These are phyloP conservation scores for Dipteronia dyeriana DNA, from an alignment of 345 rosid genomes.

Conservation along the genomic window DNA sequence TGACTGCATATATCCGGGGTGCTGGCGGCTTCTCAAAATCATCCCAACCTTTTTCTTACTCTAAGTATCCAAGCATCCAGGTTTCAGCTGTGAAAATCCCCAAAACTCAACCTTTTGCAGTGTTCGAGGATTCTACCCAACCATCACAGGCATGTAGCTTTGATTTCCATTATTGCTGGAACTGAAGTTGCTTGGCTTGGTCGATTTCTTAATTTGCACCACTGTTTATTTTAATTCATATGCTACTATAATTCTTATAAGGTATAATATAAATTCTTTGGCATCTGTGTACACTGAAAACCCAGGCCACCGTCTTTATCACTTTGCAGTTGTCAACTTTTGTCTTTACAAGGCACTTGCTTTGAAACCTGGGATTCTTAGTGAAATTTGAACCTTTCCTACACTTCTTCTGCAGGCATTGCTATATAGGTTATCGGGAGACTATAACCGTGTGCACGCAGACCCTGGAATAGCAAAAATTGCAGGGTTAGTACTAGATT, in stretches of 20 bases:
- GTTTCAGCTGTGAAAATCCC: constrained; percentile 68
- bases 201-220: background rate
- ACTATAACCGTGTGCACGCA: constrained; percentile 90
- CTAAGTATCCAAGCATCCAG: constrained; percentile 62
- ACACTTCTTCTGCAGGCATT: constrained; percentile 65
- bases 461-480: constrained; percentile 69
- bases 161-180: constrained; percentile 10
- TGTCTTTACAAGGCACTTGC: background rate
- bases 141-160: constrained; percentile 74
- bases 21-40: constrained; percentile 93
- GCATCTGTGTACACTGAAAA: background rate
- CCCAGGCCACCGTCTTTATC: background rate
- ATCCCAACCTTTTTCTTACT: constrained; percentile 68
- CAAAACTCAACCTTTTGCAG: constrained; percentile 52
- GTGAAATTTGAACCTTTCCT: constrained; percentile 19
- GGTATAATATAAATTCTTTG: background rate
- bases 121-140: constrained; percentile 66
- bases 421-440: constrained; percentile 90
- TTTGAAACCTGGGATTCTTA: constrained; percentile 17
- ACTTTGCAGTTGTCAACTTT: background rate
- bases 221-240: background rate
- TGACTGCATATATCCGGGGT: constrained; percentile 62
- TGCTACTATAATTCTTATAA: background rate
- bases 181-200: background rate
- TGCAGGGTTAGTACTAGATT: constrained; percentile 64